These are phyloP conservation scores for Triadica sebifera DNA, from an alignment of 345 rosid species.

Conservation along the genomic window DNA sequence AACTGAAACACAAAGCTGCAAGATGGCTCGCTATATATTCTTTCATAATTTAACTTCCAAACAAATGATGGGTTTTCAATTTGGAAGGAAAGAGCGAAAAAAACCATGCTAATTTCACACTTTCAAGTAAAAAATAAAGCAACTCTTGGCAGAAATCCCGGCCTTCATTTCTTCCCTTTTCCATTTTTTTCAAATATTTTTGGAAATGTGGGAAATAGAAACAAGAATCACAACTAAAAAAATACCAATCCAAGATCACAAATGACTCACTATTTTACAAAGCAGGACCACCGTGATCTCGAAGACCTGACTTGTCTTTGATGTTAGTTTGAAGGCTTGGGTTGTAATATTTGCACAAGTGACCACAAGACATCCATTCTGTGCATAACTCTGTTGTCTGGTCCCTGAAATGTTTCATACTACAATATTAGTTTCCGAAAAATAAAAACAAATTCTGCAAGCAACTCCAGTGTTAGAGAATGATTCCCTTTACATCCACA, in stretches of 20 bases:
- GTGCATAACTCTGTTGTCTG: slow-evolving; percentile 62
- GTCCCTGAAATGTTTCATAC: slow-evolving; percentile 54
- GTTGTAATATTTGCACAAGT: slow-evolving; percentile 80
- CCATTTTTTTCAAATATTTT: background rate
- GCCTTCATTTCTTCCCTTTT: background rate
- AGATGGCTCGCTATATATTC: slow-evolving; percentile 10
- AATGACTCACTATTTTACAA: slow-evolving; percentile 33
- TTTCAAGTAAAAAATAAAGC: background rate
- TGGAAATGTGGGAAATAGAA: slow-evolving; percentile 14
- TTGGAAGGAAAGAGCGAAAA: background rate
- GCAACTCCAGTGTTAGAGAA: no score
- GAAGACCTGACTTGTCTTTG: slow-evolving; percentile 20
- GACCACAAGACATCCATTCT: slow-evolving; percentile 97
- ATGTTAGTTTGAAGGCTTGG: slow-evolving; percentile 47
- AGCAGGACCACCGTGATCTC: slow-evolving; percentile 12
- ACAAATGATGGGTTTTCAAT: slow-evolving; percentile 9
- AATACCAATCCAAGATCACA: slow-evolving; percentile 31
- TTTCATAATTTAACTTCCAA: slow-evolving; percentile 9
- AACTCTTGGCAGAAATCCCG: background rate
- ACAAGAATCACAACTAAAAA: no score
- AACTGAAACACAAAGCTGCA: background rate
- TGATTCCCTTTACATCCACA: no score
- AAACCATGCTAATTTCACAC: slow-evolving; percentile 12
- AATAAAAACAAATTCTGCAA: no score
- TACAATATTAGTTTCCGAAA: slow-evolving; percentile 1